Evolutionary conservation across 768 basidiomycete species (phyloP), one percentile per base, ranked within the genome.

Genomic region (button mushroom (Agaricus bisporus)): DNA sequence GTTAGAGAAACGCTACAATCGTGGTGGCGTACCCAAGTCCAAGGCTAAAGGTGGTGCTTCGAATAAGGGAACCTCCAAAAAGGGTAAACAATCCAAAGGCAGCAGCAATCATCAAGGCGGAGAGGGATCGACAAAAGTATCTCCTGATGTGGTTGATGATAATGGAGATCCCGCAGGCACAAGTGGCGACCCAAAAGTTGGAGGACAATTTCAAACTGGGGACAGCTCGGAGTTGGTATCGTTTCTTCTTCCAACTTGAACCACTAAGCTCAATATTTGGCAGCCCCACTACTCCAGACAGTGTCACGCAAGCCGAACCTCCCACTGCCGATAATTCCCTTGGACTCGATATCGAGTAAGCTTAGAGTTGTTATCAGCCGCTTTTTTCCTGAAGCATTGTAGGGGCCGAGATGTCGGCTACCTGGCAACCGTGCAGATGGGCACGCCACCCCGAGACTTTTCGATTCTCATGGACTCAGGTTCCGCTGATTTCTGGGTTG

Each of bases 401-500:
- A 59, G 58, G 20, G 46, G 41, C 25, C 53, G 44, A 22, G 46
- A 49, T 12, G 43, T 50, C 22, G 29, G 45, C 41, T 41, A 55
- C 36, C 41, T 49, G 25, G 42, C 51, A 20, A 50, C 51, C 5
- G 46, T 74, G 4, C 29, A 58, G 45, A 63, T 74, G 12, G 73
- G 84, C 20, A 83, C 81, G 2, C 81, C 80, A 20, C 67, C 73
- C 8, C 68, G 59, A 28, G 45, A 66, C 45, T 85, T 83, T 57
- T 62, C 63, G 8, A 60, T 86, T 39, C 64, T 86, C 25, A 75
- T 86, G 70, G 83, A 86, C 63, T 77, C 78, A 2, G 84, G 85
- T 18, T 82, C 80, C 2, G 77, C 81, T 0, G 84, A 86, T 64
- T 70, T 81, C 48, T 84, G 82, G 81, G 80, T 81, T 35, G 73